These are phyloP conservation scores for Verticillium alfalfae DNA, from an alignment of 2,329 filamentous ascomycete genomes.

Conservation along the genomic window DNA sequence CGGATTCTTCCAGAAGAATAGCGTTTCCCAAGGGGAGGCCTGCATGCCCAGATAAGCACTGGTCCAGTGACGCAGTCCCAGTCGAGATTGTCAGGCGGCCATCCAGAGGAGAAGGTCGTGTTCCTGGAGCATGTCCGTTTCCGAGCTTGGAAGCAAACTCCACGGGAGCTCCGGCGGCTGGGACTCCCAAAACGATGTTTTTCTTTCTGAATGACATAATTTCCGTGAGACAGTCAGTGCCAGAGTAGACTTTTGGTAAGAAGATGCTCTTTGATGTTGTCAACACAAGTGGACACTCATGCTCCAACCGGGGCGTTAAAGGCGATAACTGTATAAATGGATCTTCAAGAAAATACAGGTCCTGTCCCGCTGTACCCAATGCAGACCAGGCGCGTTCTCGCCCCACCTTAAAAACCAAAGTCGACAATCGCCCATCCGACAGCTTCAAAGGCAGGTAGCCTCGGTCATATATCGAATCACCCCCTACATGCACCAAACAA, in stretches of 20 bases:
- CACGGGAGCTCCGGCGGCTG: slow-evolving; percentile 1
- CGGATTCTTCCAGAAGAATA: slow-evolving; percentile 78
- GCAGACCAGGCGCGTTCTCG: background rate
- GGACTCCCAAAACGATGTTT: slow-evolving; percentile 43
- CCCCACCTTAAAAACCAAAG: background rate
- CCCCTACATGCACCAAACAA: too few relatives aligned
- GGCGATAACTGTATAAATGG: too few relatives aligned
- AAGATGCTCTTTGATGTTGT: too few relatives aligned
- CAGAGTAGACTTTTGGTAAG: too few relatives aligned
- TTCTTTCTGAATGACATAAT: slow-evolving; percentile 54
- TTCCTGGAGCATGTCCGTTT: slow-evolving; percentile 8
- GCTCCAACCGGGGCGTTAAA: too few relatives aligned
- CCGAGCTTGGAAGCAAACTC: background rate
- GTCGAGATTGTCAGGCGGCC: slow-evolving; percentile 87
- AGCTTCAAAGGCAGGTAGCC: background rate
- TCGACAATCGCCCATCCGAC: background rate
- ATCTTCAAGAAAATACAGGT: too few relatives aligned
- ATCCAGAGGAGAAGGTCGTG: slow-evolving; percentile 79
- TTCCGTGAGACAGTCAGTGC: background rate
- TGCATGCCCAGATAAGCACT: slow-evolving; percentile 77
- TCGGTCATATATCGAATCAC: too few relatives aligned
- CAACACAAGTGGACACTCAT: too few relatives aligned
- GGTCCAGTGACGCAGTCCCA: slow-evolving; percentile 79
- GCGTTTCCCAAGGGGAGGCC: slow-evolving; percentile 79
- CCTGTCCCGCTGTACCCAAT: background rate